Evolutionary conservation across 106 monocot genomes (phyloP).

Genomic region (Dendrobium huoshanense): DNA sequence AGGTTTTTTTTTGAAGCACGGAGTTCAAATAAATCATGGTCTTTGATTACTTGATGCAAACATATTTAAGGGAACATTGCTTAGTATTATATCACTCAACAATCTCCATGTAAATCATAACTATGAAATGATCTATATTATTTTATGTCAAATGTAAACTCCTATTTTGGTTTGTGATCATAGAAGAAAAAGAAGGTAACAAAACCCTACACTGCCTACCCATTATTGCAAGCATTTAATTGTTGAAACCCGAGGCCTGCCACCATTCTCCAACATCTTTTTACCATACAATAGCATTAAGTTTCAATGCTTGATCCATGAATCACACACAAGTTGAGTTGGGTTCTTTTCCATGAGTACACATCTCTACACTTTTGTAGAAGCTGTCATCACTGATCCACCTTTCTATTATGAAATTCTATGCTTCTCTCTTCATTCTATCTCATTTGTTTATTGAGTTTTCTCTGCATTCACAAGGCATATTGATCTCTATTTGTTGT

Average conservation of each 20-base stretch:
- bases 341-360: not conserved
- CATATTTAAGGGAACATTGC: not conserved
- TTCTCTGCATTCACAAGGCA: not conserved
- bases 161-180: not conserved
- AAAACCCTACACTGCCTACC: too few relatives aligned
- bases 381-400: not conserved
- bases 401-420: not conserved
- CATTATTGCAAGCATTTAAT: not conserved
- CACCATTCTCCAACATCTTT: not conserved
- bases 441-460: not conserved
- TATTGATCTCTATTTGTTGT: too few relatives aligned
- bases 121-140: not conserved
- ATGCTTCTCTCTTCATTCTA: not conserved
- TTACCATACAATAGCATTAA: not conserved
- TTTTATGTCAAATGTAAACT: not conserved
- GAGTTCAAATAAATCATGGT: too few relatives aligned
- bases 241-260: not conserved
- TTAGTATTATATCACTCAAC: too few relatives aligned
- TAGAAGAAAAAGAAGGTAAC: not conserved
- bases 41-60: too few relatives aligned
- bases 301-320: not conserved
- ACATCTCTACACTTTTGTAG: not conserved
- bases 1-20: too few relatives aligned
- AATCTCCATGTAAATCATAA: not conserved
- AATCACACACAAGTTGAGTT: not conserved